A percentile compares a stretch with the other conserved stretches of the same genome.
Conservation (phyloP, 768 basidiomycete genomes). For the Tricholoma sp. region DNA sequence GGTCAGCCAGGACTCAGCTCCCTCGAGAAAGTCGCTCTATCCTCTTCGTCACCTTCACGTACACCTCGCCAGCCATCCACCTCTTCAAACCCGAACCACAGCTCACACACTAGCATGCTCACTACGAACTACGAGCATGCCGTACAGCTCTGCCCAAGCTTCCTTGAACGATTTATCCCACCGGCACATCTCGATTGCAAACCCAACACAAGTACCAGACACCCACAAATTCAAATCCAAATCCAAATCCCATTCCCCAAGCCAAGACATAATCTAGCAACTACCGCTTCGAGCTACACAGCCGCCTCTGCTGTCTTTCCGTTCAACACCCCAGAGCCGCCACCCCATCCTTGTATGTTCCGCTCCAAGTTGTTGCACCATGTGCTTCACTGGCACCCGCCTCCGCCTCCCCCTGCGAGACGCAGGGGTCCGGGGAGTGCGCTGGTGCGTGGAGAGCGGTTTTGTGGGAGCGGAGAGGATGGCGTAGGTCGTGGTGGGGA, state of each 20-base stretch:
- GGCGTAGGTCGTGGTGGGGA: constrained; percentile 1
- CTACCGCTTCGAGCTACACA: constrained; percentile 7
- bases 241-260: no score
- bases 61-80: neutral
- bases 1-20: no score
- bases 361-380: no score
- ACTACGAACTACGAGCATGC: neutral
- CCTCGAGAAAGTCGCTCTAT: no score
- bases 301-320: constrained; percentile 9
- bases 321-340: no score
- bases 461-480: constrained; percentile 1
- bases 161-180: neutral
- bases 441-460: constrained; percentile 33
- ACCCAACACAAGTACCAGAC: neutral
- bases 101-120: neutral
- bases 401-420: constrained; percentile 38
- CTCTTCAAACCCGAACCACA: neutral
- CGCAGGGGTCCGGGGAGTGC: constrained; percentile 61
- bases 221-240: no score
- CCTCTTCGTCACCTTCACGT: no score
- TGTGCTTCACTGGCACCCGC: no score
- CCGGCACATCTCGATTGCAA: constrained; percentile 7
- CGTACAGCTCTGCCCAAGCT: neutral
- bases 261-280: constrained; percentile 1
- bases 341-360: no score